Evolutionary conservation across 2,329 filamentous ascomycete species (phyloP), one percentile per base, ranked within the genome.

Genomic region (Trichoderma brevicompactum): DNA sequence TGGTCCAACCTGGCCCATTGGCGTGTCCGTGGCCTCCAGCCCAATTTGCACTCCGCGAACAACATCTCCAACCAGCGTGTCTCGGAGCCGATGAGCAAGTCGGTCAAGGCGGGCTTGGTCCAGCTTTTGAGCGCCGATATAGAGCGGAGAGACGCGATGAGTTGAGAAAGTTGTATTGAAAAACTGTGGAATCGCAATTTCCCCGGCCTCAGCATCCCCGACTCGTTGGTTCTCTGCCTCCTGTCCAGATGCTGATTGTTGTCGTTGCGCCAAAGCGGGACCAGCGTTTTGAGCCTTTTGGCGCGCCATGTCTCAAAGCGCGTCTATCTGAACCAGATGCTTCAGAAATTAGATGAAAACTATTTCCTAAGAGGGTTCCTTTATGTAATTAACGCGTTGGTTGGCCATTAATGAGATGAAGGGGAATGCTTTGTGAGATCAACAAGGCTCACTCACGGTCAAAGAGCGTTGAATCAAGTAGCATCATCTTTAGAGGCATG

Each of bases 91-190:
- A 7, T 79, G 78, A 0, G 82, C 80, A 0, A 87, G 76, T 0
- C 72, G 64, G 13, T 77, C 73, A 2, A 87, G 77, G 3, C 80
- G 78, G 0, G 71, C 48, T 0, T 73, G 53, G 0, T 75, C 76
- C 1, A 86, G 75, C 13, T 71, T 70, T 2, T 80, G 74, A 3
- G 74, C 61, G 28, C 83, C 83, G 23, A 84, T 66, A 70, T 82
- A 81, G 0, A 88, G 76, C 1, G 85, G 84, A 0, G 85, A 87
- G 2, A 81, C 79, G 53, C 84, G 83, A 70, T 86, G 81, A 6
- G 82, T 82, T 3, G 85, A 83, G 68, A 86, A 87, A 13, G 84
- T 86, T 0, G 82, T 86, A 75, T 85, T 84, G 77, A 85, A 85
- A 73, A 88, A 83, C 2, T 80, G 79, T 28, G 79, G 76, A 23